phyloP scores from a whole-genome alignment of 495 filamentous ascomycete species.

The Letharia lupina region DNA sequence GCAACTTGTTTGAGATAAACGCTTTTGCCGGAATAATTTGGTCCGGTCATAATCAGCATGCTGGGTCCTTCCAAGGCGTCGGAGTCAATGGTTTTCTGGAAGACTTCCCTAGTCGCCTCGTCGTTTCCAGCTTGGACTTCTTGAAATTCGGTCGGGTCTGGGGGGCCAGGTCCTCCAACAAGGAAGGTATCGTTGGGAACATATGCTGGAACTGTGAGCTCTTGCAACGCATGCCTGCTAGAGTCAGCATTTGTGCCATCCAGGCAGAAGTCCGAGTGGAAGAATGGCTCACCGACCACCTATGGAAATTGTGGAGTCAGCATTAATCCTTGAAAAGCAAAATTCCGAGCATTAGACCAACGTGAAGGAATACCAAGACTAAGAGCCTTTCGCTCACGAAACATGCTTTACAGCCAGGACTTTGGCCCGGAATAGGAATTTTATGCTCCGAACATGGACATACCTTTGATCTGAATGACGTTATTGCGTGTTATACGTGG shows the following conservation, averaged over 20 bases:
- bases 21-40: conserved; percentile 95
- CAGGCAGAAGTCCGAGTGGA: neutral
- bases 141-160: neutral
- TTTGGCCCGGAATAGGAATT: neutral
- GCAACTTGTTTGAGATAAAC: conserved; percentile 89
- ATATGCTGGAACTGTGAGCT: conserved; percentile 76
- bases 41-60: conserved; percentile 80
- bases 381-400: neutral
- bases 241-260: conserved; percentile 13
- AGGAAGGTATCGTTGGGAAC: conserved; percentile 75
- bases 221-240: conserved; percentile 73
- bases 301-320: neutral
- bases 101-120: neutral
- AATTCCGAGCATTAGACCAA: neutral
- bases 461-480: conserved; percentile 58
- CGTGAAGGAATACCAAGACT: neutral
- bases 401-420: no score
- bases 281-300: conserved; percentile 52
- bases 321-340: neutral
- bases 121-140: conserved; percentile 1
- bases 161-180: conserved; percentile 48
- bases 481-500: conserved; percentile 68
- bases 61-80: conserved; percentile 40
- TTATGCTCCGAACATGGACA: neutral
- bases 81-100: neutral